Base-by-base conservation (phyloP, 2,329 filamentous ascomycete genomes). In the Fusarium pseudonygamai region DNA sequence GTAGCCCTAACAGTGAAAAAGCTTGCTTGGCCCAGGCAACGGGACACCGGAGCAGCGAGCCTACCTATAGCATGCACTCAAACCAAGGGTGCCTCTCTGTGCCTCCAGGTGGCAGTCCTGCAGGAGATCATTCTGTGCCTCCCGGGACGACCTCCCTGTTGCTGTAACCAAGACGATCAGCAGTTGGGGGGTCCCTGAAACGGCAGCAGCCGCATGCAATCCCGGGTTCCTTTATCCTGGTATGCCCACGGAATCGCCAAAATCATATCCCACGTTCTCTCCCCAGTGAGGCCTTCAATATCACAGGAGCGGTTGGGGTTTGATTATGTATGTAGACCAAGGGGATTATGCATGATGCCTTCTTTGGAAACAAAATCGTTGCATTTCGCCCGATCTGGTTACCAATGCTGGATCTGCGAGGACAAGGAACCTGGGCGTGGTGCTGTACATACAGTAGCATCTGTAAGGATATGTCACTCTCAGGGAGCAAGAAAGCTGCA, bases 151-250 rank as follows among this genome's bases (percentile, higher is more conserved):
- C 50, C 34, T 73, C 67, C 71, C 62, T 71, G 69, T 56, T 57
- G 36, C 52, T 42, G 43, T 36, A 56, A 53, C 55, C 42, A 60
- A 50, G 71, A 37, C 47, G 63, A 73, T 75, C 65, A 63, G 62
- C 67, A 72, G 64, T 74, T 75, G 64, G 74, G 67, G 47, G 52
- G 40, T 56, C 61, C 73, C 63, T 72, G 74, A 64, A 68, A 68
- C 53, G 71, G 76, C 74, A 70, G 73, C 64, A 73, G 65, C 75
- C 69, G 76, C 69, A 64, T 73, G 55, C 52, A 64, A 76, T 78
- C 71, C 59, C 59, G 60, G 47, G 47, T 45, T 37, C 26, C 37
- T 57, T 47, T 57, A 65, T 45, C 60, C 63, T 66, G 60, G 36
- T 22, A 45, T 37, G n/a, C n/a, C 24, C 39, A 56, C 43, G 45